Percentiles rank a stretch among this genome's conserved stretches.
These are phyloP conservation scores for Physocladia obscura DNA, from an alignment of 192 early-diverging fungal genomes.

Conservation along the genomic window DNA sequence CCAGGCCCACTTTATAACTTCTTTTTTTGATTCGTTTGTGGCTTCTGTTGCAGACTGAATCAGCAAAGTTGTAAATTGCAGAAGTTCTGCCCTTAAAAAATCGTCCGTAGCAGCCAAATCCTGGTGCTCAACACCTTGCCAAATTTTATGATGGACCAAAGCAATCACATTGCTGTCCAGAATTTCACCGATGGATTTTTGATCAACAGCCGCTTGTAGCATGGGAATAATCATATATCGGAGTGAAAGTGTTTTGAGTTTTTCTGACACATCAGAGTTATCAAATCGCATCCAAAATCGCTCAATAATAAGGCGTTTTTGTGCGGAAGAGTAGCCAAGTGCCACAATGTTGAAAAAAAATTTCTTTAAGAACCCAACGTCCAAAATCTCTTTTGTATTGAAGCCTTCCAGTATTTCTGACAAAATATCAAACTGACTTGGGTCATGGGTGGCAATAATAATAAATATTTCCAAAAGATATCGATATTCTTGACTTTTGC, in stretches of 20 bases:
- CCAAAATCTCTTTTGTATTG: constrained; percentile 65
- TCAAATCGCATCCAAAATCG: constrained; percentile 72
- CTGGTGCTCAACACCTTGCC: constrained; percentile 39
- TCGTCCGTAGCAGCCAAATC: constrained; percentile 31
- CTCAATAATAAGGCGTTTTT: constrained; percentile 71
- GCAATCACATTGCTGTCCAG: constrained; percentile 62
- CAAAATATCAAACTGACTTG: constrained; percentile 65
- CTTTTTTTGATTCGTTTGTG: constrained; percentile 56
- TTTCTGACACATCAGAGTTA: constrained; percentile 50
- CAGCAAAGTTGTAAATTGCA: constrained; percentile 88
- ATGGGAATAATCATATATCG: constrained; percentile 85
- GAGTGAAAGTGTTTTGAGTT: constrained; percentile 71
- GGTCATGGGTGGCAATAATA: constrained; percentile 58
- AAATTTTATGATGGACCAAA: constrained; percentile 61
- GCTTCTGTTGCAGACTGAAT: constrained; percentile 78
- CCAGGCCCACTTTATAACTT: constrained; percentile 83
- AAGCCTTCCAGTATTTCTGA: constrained; percentile 77
- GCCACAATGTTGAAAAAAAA: constrained; percentile 74
- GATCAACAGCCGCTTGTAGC: constrained; percentile 67
- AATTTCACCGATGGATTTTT: constrained; percentile 51
- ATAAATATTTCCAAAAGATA: constrained; percentile 75
- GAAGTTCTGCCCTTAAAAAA: constrained; percentile 68
- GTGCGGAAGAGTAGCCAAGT: constrained; percentile 48
- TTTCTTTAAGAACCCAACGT: constrained; percentile 56
- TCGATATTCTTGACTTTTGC: constrained; percentile 49